Evolutionary conservation across 768 basidiomycete species (phyloP), one percentile per base, ranked within the genome.

Genomic region (Collybia sp.): DNA sequence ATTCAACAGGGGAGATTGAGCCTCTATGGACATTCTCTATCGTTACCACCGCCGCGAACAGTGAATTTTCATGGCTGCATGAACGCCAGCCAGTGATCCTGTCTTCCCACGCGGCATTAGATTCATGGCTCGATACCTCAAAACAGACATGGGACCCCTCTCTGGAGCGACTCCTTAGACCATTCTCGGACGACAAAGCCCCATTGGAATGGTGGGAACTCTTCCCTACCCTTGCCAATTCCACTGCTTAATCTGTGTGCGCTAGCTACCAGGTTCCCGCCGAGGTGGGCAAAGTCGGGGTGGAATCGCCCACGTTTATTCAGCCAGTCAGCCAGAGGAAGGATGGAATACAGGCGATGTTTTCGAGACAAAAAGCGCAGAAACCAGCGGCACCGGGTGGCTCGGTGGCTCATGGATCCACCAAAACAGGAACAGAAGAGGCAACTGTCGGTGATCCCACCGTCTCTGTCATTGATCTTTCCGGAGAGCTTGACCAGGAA

Each of bases 261-360:
- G 33, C 2, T 51, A 94, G 93, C 57, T 96, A 94, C 58, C 80
- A 79, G 47, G 94, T 96, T 0, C 90, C 90, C 0, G 80, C 79
- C 53, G 94, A 96, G 69, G 83, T 96, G 0, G 94, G 93, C 0
- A 94, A 87, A 64, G 87, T 97, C 3, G 90, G 91, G 6, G 81
- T 70, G 6, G 87, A 98, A 57, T 92, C 88, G 1, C 65, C 87
- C 0, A 76, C 82, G 0, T 96, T 88, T 61, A 82, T 96, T 44
- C 74, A 90, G 54, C 93, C 94, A 0, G 66, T 96, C 15, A 68
- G 81, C 8, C 70, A 76, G 39, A 79, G 93, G 16, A 86, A 86
- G 56, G 93, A 94, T 55, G 92, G 93, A 6, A 95, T 92, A 43
- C 72, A 83, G 57, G 83, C 86, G 8, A 80, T 91, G 78, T 92